Evolutionary conservation across 2,329 filamentous ascomycete genomes (phyloP), one percentile per base, ranked within the genome.

Genomic region (Xylaria sp.): DNA sequence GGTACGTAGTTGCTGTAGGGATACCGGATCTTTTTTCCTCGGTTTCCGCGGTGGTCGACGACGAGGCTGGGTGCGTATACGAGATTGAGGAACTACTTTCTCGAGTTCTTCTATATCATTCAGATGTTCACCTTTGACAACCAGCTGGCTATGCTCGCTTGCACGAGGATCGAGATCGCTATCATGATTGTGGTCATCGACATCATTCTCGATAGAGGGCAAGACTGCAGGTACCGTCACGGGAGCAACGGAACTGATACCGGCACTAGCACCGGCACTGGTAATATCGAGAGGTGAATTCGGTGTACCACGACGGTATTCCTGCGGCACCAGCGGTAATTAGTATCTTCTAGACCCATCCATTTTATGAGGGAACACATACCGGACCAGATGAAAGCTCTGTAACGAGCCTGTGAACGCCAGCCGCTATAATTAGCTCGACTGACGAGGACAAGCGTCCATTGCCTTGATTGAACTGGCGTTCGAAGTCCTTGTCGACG

Each of bases 401-500:
- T 4, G 20, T 65, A 2, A 77, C 70, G 11, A 76, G 70, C 26
- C 67, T 66, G 6, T 71, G 67, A 4, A 75, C 67, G 0, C 73
- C 71, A 4, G 63, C 62, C 6, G 73, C 70, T 15, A 77, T 66
- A 13, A n/a, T 66, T 1, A 58, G 51, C 58, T 77, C 75, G 0
- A 63, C 44, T 1, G 73, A 57, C 1, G 66, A 60, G 17, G 70
- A 61, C 3, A 77, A 56, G 6, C 60, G 68, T 6, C 75, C 75
- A 7, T 70, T 68, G 15, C 71, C 71, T 15, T 73, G 33, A 11
- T 53, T 40, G 26, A 75, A 77, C 9, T 71, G 63, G 3, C 49
- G 68, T 40, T 76, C 67, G 58, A 77, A 76, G 1, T 74, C 64
- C 11, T 60, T 65, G 42, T 75, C 69, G 1, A 75, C 73, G 15